These are phyloP conservation scores for Lactarius indigo DNA, from an alignment of 768 basidiomycete species.

Conservation along the genomic window DNA sequence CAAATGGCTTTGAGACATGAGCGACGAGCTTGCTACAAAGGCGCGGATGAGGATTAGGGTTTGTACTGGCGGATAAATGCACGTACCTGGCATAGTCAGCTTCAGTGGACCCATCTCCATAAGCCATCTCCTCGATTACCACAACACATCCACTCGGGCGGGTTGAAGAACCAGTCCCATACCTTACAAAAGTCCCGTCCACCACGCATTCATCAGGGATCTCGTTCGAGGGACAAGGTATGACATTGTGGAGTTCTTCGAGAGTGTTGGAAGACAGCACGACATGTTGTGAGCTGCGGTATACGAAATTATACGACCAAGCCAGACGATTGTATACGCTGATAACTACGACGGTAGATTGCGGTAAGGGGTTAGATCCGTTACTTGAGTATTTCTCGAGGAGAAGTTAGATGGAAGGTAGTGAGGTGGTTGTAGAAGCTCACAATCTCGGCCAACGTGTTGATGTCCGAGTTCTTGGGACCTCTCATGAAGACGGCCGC, in stretches of 20 bases:
- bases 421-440: constrained; percentile 12
- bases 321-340: constrained; percentile 57
- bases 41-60: constrained; percentile 5
- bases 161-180: constrained; percentile 27
- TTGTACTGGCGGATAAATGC: constrained; percentile 3
- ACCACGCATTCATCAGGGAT: constrained; percentile 41
- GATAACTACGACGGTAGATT: constrained; percentile 52
- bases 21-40: constrained; percentile 46
- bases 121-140: constrained; percentile 57
- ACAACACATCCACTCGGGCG: constrained; percentile 44
- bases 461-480: constrained; percentile 63
- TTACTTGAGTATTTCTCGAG: constrained; percentile 12
- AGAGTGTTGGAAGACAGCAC: constrained; percentile 71
- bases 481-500: constrained; percentile 61
- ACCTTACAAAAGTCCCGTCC: constrained; percentile 35
- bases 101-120: constrained; percentile 48
- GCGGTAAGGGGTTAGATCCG: constrained; percentile 22
- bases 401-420: constrained; percentile 15
- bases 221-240: constrained; percentile 63
- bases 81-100: constrained; percentile 61
- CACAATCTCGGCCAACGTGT: constrained; percentile 47
- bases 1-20: constrained; percentile 36
- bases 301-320: constrained; percentile 58
- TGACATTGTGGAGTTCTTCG: constrained; percentile 51
- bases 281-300: constrained; percentile 64